Percentiles rank a stretch among this genome's conserved stretches.
These are phyloP conservation scores for Moricandia arvensis DNA, from an alignment of 345 rosid genomes.

Conservation along the genomic window DNA sequence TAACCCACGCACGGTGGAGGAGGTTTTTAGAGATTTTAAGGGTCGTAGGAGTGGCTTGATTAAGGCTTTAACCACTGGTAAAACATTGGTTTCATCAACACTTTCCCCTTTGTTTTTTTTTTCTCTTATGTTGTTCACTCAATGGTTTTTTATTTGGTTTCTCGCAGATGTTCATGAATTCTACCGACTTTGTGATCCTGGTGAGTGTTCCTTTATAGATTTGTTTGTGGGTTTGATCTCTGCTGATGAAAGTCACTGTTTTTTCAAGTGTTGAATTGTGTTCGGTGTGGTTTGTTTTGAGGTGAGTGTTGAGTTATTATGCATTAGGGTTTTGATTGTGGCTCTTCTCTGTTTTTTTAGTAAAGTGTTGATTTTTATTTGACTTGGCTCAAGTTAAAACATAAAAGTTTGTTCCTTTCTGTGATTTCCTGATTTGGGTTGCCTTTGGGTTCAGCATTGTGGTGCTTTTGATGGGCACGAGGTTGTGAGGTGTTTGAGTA, in stretches of 20 bases:
- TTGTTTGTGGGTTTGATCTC: conserved; percentile 15
- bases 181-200: conserved; percentile 73
- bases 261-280: neutral
- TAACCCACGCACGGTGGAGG: conserved; percentile 74
- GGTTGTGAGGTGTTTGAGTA: neutral
- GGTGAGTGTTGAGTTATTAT: neutral
- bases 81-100: neutral
- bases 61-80: conserved; percentile 71
- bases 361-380: conserved; percentile 33
- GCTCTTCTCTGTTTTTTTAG: conserved; percentile 6
- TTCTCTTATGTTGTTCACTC: neutral
- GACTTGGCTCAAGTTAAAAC: conserved; percentile 10
- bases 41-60: conserved; percentile 72
- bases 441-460: neutral
- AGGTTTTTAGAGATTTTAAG: conserved; percentile 66
- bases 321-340: conserved; percentile 16
- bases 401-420: neutral
- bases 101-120: neutral
- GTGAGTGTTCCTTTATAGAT: conserved; percentile 38
- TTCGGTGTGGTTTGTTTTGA: neutral
- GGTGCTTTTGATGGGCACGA: no score
- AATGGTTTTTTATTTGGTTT: neutral
- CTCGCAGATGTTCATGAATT: conserved; percentile 60
- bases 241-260: neutral
- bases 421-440: neutral